phyloP scores from a whole-genome alignment of 352 stramenopile species.

The Pythium insidiosum region DNA sequence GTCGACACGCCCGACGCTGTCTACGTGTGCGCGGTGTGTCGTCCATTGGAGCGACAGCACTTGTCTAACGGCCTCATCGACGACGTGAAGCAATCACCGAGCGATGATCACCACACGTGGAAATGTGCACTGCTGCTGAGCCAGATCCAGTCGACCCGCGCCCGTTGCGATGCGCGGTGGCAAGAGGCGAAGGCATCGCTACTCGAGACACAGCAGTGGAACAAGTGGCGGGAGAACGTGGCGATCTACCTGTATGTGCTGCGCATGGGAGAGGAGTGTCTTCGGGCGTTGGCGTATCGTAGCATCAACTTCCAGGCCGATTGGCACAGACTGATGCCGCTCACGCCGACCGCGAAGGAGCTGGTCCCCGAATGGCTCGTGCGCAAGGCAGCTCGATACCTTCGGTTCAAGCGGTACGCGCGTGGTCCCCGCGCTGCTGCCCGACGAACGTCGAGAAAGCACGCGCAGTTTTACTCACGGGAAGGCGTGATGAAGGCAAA shows the following conservation, averaged over 20 bases:
- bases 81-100: no score
- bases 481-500: constrained; percentile 51
- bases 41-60: constrained; percentile 10
- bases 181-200: constrained; percentile 54
- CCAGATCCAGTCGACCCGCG: constrained; percentile 62
- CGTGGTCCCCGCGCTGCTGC: constrained; percentile 51
- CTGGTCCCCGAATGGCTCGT: constrained; percentile 60
- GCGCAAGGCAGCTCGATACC: constrained; percentile 71
- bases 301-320: constrained; percentile 73
- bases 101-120: no score
- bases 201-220: constrained; percentile 50
- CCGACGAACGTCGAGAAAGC: constrained; percentile 53
- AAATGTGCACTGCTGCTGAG: constrained; percentile 63
- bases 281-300: constrained; percentile 70
- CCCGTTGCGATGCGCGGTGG: constrained; percentile 56
- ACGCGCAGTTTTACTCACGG: constrained; percentile 72
- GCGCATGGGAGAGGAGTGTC: constrained; percentile 72
- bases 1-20: constrained; percentile 53
- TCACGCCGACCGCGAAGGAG: constrained; percentile 22
- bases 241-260: constrained; percentile 80
- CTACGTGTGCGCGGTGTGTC: constrained; percentile 71
- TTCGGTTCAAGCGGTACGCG: constrained; percentile 81
- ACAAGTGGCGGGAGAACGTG: constrained; percentile 61
- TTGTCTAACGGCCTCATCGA: no score
- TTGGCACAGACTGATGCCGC: constrained; percentile 49